A percentile compares a stretch with the other conserved stretches of the same genome.
Conservation (phyloP, 352 stramenopile species). For the Phytophthora multivora region DNA sequence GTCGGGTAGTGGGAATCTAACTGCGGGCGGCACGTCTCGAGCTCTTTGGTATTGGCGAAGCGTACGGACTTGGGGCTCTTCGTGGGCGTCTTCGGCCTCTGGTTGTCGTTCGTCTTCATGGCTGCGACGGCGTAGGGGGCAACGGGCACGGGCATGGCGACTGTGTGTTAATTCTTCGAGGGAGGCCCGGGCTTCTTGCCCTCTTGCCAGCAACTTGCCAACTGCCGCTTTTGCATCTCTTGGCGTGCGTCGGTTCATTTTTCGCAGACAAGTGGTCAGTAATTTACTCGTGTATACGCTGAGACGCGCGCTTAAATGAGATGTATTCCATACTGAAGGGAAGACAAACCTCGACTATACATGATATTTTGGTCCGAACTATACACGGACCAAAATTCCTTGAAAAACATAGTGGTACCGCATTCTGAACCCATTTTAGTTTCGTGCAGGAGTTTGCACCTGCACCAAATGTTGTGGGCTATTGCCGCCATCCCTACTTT, state of each 20-base stretch:
- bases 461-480: not conserved
- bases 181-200: not conserved
- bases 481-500: not conserved
- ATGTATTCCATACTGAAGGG: not conserved
- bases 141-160: not conserved
- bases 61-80: slow-evolving; percentile 47
- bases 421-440: slow-evolving; percentile 19
- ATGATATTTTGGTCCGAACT: not conserved
- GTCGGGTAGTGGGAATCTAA: slow-evolving; percentile 57
- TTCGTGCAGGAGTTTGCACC: not conserved
- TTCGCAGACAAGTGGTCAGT: slow-evolving; percentile 17
- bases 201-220: slow-evolving; percentile 12
- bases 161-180: not conserved
- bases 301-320: not conserved
- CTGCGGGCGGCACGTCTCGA: slow-evolving; percentile 35
- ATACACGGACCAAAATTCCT: not conserved
- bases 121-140: slow-evolving; percentile 3
- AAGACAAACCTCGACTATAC: not conserved
- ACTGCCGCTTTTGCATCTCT: slow-evolving; percentile 3
- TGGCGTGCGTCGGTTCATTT: not conserved
- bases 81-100: slow-evolving; percentile 3
- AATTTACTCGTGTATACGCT: slow-evolving; percentile 7
- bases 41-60: slow-evolving; percentile 52
- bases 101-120: not conserved
- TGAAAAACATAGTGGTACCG: slow-evolving; percentile 8